phyloP scores from a whole-genome alignment of 1,139 yeast species.

The Starmera stellimalicola region DNA sequence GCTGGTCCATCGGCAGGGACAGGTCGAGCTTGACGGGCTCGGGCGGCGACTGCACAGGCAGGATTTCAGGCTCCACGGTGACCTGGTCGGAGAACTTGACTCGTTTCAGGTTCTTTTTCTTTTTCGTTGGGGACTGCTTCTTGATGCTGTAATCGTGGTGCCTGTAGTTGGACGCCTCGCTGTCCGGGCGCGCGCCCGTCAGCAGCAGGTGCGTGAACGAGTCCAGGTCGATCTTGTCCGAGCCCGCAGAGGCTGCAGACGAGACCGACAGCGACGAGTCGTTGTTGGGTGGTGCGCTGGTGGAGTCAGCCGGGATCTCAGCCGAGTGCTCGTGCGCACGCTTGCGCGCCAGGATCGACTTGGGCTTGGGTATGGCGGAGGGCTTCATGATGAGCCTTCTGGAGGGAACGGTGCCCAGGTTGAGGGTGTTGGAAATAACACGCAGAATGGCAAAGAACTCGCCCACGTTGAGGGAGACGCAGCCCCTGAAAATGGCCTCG shows the following conservation, averaged over 20 bases:
- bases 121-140: constrained; percentile 18
- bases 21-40: constrained; percentile 35
- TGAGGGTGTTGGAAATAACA: constrained; percentile 43
- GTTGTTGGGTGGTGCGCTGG: not conserved
- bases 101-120: constrained; percentile 33
- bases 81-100: constrained; percentile 63
- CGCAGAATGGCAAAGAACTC: constrained; percentile 68
- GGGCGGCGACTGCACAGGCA: constrained; percentile 1
- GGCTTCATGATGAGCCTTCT: constrained; percentile 39
- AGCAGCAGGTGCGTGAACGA: constrained; percentile 65
- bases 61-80: constrained; percentile 15
- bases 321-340: constrained; percentile 33
- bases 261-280: constrained; percentile 3
- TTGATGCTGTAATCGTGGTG: constrained; percentile 17
- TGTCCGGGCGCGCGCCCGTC: constrained; percentile 60
- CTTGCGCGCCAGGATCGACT: constrained; percentile 52
- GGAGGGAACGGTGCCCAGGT: constrained; percentile 29
- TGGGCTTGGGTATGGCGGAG: constrained; percentile 60
- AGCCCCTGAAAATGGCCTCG: constrained; percentile 40
- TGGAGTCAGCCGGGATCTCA: constrained; percentile 24
- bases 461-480: constrained; percentile 53
- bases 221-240: constrained; percentile 48
- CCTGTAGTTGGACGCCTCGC: constrained; percentile 10
- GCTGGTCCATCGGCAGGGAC: constrained; percentile 67
- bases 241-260: constrained; percentile 7